phyloP scores from a whole-genome alignment of 805 yeast genomes.

The Barnettozyma wickerhamii region DNA sequence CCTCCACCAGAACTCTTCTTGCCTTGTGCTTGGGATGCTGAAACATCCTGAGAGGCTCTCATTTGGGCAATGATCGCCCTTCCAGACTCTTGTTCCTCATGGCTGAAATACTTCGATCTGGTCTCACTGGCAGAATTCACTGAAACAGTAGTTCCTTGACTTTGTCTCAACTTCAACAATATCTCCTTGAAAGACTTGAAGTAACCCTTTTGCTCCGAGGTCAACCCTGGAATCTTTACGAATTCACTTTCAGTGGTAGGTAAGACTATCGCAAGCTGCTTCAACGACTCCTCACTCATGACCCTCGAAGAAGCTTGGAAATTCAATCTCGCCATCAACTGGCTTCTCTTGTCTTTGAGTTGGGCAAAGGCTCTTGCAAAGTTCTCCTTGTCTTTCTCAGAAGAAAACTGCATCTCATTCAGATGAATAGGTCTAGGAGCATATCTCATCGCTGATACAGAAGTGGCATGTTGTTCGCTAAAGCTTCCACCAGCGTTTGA shows the following conservation, averaged over 20 bases:
- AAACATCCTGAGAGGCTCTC: conserved; percentile 18
- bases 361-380: conserved; percentile 17
- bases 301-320: conserved; percentile 31
- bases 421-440: conserved; percentile 22
- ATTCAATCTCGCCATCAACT: conserved; percentile 37
- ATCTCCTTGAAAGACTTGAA: conserved; percentile 37
- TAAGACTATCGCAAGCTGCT: conserved; percentile 50
- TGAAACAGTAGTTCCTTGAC: not conserved
- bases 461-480: conserved; percentile 5
- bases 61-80: conserved; percentile 17
- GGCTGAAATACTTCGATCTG: conserved; percentile 18
- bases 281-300: conserved; percentile 37
- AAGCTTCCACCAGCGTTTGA: conserved; percentile 16
- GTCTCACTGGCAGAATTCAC: conserved; percentile 9
- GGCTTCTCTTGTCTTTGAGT: conserved; percentile 39
- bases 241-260: conserved; percentile 50
- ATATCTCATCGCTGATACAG: not conserved
- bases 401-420: conserved; percentile 14
- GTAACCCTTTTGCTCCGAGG: conserved; percentile 23
- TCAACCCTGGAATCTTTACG: conserved; percentile 32
- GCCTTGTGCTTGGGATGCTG: not conserved
- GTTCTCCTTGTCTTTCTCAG: conserved; percentile 19
- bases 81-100: conserved; percentile 13
- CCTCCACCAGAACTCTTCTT: not conserved
- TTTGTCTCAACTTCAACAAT: conserved; percentile 23